These are phyloP conservation scores for Eimeria tenella DNA, from an alignment of 169 alveolate genomes.

Conservation along the genomic window DNA sequence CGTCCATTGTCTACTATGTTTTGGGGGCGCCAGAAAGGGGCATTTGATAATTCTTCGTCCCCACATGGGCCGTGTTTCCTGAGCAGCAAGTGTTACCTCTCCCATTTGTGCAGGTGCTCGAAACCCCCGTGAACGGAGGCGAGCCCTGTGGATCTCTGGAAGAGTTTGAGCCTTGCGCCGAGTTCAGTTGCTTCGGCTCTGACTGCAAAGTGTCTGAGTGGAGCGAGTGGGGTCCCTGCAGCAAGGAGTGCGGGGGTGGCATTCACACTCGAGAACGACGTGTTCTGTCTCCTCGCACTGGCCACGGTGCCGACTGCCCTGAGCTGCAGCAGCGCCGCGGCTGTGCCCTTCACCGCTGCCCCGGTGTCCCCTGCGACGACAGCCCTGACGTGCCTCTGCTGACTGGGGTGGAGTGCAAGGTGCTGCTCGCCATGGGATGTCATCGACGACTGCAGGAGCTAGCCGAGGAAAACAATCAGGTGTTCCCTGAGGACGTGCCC, in stretches of 20 bases:
- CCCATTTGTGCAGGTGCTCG: conserved; percentile 22
- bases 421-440: conserved; percentile 84
- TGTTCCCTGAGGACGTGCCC: conserved; percentile 82
- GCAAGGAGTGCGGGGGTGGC: conserved; percentile 84
- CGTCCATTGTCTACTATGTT: no score
- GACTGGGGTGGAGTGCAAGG: conserved; percentile 82
- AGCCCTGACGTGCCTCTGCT: conserved; percentile 81
- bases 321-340: conserved; percentile 74
- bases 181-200: conserved; percentile 72
- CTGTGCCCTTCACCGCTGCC: conserved; percentile 69
- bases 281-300: conserved; percentile 62
- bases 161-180: conserved; percentile 81
- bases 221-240: conserved; percentile 81
- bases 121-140: conserved; percentile 80
- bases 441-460: conserved; percentile 79
- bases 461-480: conserved; percentile 81
- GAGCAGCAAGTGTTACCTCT: neutral
- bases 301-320: conserved; percentile 70
- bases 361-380: conserved; percentile 83
- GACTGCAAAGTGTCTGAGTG: conserved; percentile 84
- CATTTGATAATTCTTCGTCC: no score
- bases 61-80: neutral
- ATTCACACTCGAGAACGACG: conserved; percentile 81
- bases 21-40: no score
- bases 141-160: conserved; percentile 75